Conservation (phyloP, 2,329 filamentous ascomycete species). For the Colletotrichum sp. region DNA sequence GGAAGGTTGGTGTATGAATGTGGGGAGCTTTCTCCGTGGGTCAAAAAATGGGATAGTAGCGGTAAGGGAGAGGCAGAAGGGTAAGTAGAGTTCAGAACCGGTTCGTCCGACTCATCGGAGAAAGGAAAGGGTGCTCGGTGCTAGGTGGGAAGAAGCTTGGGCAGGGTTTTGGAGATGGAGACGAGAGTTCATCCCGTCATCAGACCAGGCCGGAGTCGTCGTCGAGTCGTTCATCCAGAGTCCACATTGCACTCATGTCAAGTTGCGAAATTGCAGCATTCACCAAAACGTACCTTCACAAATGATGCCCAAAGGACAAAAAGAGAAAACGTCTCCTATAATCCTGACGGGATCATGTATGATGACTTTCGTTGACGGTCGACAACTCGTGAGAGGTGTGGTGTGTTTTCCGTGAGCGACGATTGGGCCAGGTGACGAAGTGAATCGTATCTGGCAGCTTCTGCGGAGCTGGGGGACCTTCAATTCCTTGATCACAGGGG, state of each 20-base stretch:
- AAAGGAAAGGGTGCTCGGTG: constrained; percentile 19
- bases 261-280: background rate
- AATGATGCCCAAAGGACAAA: constrained; percentile 1
- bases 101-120: background rate
- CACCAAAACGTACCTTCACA: constrained; percentile 22
- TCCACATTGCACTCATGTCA: background rate
- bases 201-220: background rate
- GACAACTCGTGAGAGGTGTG: background rate
- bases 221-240: background rate
- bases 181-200: constrained; percentile 11
- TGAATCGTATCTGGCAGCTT: background rate
- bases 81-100: constrained; percentile 27
- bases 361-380: background rate
- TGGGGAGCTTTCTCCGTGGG: constrained; percentile 38
- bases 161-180: background rate
- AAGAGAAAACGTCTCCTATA: constrained; percentile 6
- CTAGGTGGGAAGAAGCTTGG: background rate
- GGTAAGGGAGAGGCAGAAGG: constrained; percentile 46
- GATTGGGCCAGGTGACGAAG: background rate
- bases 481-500: constrained; percentile 24
- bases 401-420: background rate
- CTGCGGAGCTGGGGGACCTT: constrained; percentile 4
- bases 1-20: constrained; percentile 29
- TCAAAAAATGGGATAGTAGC: constrained; percentile 30
- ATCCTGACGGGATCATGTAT: constrained; percentile 21